Conservation (phyloP, 2,329 filamentous ascomycete genomes). For the Whalleya microplaca region DNA sequence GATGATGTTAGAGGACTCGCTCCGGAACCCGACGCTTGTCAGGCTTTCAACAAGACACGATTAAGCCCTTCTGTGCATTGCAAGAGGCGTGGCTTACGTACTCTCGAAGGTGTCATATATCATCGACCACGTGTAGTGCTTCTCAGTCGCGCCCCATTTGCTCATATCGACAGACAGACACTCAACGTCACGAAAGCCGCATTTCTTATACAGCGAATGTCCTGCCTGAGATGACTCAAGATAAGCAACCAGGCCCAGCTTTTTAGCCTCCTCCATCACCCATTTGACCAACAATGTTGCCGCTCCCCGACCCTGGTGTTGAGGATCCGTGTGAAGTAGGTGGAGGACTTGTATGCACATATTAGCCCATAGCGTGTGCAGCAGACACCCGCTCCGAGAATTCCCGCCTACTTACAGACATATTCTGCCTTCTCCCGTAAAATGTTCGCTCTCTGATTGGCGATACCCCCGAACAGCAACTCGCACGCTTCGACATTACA, state of each 20-base stretch:
- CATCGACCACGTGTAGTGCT: conserved; percentile 34
- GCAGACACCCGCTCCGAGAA: background rate
- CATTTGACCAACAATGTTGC: conserved; percentile 43
- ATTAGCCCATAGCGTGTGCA: background rate
- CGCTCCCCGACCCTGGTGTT: conserved; percentile 45
- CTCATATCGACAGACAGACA: conserved; percentile 33
- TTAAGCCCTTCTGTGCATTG: background rate
- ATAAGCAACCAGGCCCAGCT: conserved; percentile 39
- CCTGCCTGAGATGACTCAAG: conserved; percentile 43
- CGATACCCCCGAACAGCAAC: conserved; percentile 34
- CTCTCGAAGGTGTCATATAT: conserved; percentile 21
- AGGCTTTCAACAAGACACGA: background rate
- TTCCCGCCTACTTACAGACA: conserved; percentile 32
- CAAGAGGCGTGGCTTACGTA: background rate
- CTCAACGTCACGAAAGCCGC: conserved; percentile 44
- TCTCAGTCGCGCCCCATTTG: conserved; percentile 35
- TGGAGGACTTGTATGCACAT: conserved; percentile 39
- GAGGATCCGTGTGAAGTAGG: conserved; percentile 45
- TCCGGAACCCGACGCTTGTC: background rate
- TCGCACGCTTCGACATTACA: conserved; percentile 39
- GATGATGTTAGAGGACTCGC: too few species aligned
- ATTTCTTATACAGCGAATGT: conserved; percentile 42
- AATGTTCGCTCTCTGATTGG: conserved; percentile 19
- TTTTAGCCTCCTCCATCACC: conserved; percentile 42
- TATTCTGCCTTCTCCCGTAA: conserved; percentile 30